phyloP scores from a whole-genome alignment of 106 monocot genomes.

The Chionographis japonica region DNA sequence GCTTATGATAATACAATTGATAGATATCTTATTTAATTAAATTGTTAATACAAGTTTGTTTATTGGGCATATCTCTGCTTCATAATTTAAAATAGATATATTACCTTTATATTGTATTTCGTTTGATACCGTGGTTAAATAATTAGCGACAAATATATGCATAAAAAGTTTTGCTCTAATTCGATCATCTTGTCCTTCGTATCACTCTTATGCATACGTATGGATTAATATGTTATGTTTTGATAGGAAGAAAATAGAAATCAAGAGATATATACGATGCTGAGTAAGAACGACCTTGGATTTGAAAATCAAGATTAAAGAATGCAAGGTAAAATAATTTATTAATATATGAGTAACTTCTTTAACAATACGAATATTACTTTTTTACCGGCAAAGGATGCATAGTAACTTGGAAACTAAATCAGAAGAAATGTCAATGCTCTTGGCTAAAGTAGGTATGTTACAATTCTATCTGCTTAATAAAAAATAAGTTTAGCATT shows the following conservation, averaged over 20 bases:
- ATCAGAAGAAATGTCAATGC: slow-evolving; percentile 36
- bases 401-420: slow-evolving; percentile 38
- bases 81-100: too few species aligned
- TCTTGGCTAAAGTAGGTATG: slow-evolving; percentile 54
- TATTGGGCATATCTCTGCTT: too few species aligned
- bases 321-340: slow-evolving; percentile 38
- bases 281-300: slow-evolving; percentile 49
- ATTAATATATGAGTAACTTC: neutral
- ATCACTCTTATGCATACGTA: neutral
- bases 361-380: neutral
- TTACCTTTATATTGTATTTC: too few species aligned
- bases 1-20: too few species aligned
- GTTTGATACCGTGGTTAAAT: too few species aligned
- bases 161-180: slow-evolving; percentile 27
- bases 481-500: neutral
- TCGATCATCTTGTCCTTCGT: neutral
- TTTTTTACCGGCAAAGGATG: slow-evolving; percentile 35
- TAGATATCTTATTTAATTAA: too few species aligned
- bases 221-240: slow-evolving; percentile 4
- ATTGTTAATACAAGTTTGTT: too few species aligned
- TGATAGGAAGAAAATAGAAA: slow-evolving; percentile 48
- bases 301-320: slow-evolving; percentile 41
- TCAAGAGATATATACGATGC: slow-evolving; percentile 44
- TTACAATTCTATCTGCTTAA: slow-evolving; percentile 3
- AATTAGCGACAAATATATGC: too few species aligned